A percentile compares a stretch with the other conserved stretches of the same genome.
phyloP scores from a whole-genome alignment of 2,329 filamentous ascomycete genomes.

The Nemania sp. region DNA sequence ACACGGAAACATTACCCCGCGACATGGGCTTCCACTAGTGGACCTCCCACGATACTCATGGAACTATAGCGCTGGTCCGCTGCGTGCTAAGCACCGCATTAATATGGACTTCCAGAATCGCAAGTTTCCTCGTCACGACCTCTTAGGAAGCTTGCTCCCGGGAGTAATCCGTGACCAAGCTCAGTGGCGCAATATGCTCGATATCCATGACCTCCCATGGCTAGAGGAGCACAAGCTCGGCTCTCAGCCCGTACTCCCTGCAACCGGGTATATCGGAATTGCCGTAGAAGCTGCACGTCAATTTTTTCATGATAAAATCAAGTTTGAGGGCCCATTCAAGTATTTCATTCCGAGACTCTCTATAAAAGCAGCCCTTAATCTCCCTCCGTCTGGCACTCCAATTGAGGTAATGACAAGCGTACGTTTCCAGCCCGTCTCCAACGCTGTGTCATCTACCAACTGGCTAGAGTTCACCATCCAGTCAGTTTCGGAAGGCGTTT shows the following conservation, averaged over 20 bases:
- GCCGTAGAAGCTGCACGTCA: slow-evolving; percentile 34
- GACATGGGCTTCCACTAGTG: slow-evolving; percentile 15
- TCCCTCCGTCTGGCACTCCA: slow-evolving; percentile 33
- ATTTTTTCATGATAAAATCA: slow-evolving; percentile 31
- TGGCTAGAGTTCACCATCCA: slow-evolving; percentile 36
- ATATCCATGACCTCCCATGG: slow-evolving; percentile 35
- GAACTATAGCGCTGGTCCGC: slow-evolving; percentile 25
- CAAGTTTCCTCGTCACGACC: slow-evolving; percentile 34
- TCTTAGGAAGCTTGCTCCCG: slow-evolving; percentile 31
- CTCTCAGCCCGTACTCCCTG: slow-evolving; percentile 32
- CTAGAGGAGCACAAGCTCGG: slow-evolving; percentile 31
- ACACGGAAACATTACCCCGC: slow-evolving; percentile 14
- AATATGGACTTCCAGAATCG: slow-evolving; percentile 28
- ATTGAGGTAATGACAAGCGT: slow-evolving; percentile 37
- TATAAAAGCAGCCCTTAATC: slow-evolving; percentile 32
- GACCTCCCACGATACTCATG: slow-evolving; percentile 31
- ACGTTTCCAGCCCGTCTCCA: slow-evolving; percentile 29
- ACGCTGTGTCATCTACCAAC: slow-evolving; percentile 32
- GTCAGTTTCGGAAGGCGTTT: slow-evolving; percentile 28
- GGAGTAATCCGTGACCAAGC: slow-evolving; percentile 27
- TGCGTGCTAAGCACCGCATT: slow-evolving; percentile 24
- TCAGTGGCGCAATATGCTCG: slow-evolving; percentile 38
- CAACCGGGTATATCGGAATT: slow-evolving; percentile 35
- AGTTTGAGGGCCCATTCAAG: slow-evolving; percentile 33
- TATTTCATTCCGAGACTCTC: slow-evolving; percentile 35